phyloP scores from a whole-genome alignment of 495 filamentous ascomycete genomes.

The Neurospora intermedia region DNA sequence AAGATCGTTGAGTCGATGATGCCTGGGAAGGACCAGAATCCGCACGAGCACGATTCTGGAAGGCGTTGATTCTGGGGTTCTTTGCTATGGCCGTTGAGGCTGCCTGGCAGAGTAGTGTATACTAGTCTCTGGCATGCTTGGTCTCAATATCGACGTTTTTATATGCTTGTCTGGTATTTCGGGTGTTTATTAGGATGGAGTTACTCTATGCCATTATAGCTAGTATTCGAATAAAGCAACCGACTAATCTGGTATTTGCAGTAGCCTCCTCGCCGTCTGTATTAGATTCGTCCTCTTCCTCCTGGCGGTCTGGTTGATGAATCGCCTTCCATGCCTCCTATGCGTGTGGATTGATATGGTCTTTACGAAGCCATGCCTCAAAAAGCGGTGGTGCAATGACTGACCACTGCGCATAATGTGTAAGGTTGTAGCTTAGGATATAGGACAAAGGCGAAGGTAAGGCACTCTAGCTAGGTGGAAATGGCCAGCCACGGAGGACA shows the following conservation, averaged over 20 bases:
- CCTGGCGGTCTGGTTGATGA: no score
- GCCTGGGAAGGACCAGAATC: no score
- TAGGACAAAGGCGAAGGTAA: not conserved
- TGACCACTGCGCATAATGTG: not conserved
- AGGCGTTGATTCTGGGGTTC: no score
- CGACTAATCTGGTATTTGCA: not conserved
- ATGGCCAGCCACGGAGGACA: not conserved
- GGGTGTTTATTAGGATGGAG: not conserved
- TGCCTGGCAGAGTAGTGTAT: no score
- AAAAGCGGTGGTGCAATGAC: not conserved
- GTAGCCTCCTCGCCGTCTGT: not conserved
- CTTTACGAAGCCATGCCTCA: not conserved
- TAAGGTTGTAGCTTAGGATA: not conserved
- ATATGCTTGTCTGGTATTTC: not conserved
- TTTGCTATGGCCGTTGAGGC: no score
- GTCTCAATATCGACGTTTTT: no score
- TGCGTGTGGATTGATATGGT: not conserved
- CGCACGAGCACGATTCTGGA: no score
- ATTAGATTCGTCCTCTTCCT: no score
- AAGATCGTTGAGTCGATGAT: no score
- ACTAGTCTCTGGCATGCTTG: no score
- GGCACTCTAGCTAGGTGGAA: not conserved
- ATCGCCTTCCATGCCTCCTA: not conserved
- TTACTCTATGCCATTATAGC: not conserved
- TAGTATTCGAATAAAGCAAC: not conserved